Evolutionary conservation across 345 rosid species (phyloP), one percentile per base, ranked within the genome.

Genomic region (Pugionium dolabratum): DNA sequence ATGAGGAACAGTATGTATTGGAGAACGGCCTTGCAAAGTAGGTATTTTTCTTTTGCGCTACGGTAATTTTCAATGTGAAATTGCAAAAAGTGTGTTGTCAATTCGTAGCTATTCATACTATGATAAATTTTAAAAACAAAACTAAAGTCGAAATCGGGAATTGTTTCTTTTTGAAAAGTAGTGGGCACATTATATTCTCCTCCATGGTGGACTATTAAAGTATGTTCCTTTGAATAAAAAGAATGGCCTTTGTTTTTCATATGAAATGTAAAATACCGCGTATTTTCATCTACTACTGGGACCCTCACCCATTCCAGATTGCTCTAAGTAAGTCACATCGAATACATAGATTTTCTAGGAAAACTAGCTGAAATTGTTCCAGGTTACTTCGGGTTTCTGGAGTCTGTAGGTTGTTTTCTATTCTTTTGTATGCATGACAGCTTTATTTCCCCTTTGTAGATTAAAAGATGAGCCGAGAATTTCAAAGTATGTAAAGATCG

Each of bases 401-500:
- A 51, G 47, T 42, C 34, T 49, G 25, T 49, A 52, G 27, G 50
- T 47, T 40, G 60, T 56, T 50, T 51, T 35, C 30, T 28, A n/a
- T 51, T 43, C 52, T 50, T 45, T 52, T 35, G 0, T 34, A 45
- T 67, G 7, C 18, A 33, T 67, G 48, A 50, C 68, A 49, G 41
- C 4, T 54, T 32, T 7, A 3, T 28, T 34, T 18, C 40, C 2
- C 18, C 8, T 66, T 47, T 63, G 66, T 72, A 94, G 99, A 71
- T 84, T 78, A 44, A 81, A 79, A 27, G 89, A 81, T 45, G 96
- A 94, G 68, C 89, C 88, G 5, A 85, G 76, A 62, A 83, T 94
- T 69, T 76, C 90, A 83, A 94, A 71, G 80, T 94, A 88, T 72
- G 84, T 90, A 54, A 86, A 87, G 82, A 86, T 94, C 50, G 95